These are phyloP conservation scores for Zopfochytrium polystomum DNA, from an alignment of 371 early-diverging fungal species.

Conservation along the genomic window DNA sequence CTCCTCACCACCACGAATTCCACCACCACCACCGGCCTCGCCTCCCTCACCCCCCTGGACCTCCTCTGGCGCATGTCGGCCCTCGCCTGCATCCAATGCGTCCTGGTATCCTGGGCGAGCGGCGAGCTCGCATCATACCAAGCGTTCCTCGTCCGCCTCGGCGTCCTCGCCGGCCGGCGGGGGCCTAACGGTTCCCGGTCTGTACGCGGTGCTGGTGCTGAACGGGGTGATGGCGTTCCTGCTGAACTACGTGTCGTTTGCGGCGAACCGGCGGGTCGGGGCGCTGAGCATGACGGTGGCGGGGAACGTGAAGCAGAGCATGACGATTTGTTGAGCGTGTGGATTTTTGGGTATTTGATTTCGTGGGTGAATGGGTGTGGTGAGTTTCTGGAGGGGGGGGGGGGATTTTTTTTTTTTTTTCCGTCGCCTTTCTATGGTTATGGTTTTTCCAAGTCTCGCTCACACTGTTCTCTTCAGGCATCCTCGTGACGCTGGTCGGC, in stretches of 20 bases:
- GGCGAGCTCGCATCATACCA: conserved; percentile 54
- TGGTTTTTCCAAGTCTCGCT: too few species aligned
- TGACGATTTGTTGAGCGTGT: conserved; percentile 72
- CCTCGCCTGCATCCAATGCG: conserved; percentile 72
- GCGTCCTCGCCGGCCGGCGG: too few species aligned
- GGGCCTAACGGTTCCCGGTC: background rate
- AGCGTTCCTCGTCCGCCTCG: background rate
- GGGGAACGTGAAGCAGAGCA: conserved; percentile 83
- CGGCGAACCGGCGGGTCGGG: conserved; percentile 78
- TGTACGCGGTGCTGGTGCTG: conserved; percentile 51
- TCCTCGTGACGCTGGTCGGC: conserved; percentile 72
- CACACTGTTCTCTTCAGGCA: conserved; percentile 33
- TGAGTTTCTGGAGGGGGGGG: too few species aligned
- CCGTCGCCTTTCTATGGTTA: background rate
- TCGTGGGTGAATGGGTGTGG: conserved; percentile 66
- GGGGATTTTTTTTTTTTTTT: conserved; percentile 2
- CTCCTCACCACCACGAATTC: too few species aligned
- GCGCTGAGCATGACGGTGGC: conserved; percentile 88
- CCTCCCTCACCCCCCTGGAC: conserved; percentile 78
- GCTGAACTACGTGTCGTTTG: conserved; percentile 77
- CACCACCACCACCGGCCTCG: conserved; percentile 65
- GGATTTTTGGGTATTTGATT: conserved; percentile 69
- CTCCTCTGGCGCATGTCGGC: conserved; percentile 79
- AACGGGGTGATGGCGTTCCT: conserved; percentile 83
- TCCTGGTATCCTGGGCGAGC: conserved; percentile 60